Conservation (phyloP, 257 asterid genomes). For the Eustoma russellianum region DNA sequence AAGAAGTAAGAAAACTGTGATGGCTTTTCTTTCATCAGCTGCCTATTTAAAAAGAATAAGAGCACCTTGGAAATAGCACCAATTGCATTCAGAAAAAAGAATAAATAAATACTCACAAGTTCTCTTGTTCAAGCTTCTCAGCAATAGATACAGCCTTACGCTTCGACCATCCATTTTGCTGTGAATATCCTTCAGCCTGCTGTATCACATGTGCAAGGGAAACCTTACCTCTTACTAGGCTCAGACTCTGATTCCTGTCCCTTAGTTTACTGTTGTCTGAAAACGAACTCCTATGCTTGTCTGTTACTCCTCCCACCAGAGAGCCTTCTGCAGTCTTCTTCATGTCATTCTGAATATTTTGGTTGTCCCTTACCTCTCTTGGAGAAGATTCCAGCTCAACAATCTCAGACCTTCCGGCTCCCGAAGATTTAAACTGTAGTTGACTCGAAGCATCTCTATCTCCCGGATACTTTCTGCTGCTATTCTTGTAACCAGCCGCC, state of each 20-base stretch:
- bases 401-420: conserved; percentile 47
- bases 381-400: conserved; percentile 48
- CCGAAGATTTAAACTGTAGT: conserved; percentile 15
- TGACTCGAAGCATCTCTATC: conserved; percentile 20
- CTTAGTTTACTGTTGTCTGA: conserved; percentile 29
- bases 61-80: no score
- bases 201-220: conserved; percentile 92
- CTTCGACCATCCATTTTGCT: conserved; percentile 71
- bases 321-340: conserved; percentile 14
- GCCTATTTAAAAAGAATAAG: background rate
- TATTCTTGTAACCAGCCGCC: conserved; percentile 19
- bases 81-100: background rate
- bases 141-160: conserved; percentile 89
- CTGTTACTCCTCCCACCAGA: conserved; percentile 11
- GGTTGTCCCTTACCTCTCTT: conserved; percentile 8
- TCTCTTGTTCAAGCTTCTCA: conserved; percentile 92
- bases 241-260: conserved; percentile 51
- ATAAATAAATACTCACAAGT: conserved; percentile 48
- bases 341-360: conserved; percentile 3
- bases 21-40: background rate
- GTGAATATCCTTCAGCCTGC: conserved; percentile 68
- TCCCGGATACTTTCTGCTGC: conserved; percentile 17
- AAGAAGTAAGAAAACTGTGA: no score
- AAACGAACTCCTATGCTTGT: conserved; percentile 8
- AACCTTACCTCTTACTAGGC: conserved; percentile 75